Evolutionary conservation across 345 rosid genomes (phyloP), one percentile per base, ranked within the genome.

Genomic region (Carallia pectinifolia): DNA sequence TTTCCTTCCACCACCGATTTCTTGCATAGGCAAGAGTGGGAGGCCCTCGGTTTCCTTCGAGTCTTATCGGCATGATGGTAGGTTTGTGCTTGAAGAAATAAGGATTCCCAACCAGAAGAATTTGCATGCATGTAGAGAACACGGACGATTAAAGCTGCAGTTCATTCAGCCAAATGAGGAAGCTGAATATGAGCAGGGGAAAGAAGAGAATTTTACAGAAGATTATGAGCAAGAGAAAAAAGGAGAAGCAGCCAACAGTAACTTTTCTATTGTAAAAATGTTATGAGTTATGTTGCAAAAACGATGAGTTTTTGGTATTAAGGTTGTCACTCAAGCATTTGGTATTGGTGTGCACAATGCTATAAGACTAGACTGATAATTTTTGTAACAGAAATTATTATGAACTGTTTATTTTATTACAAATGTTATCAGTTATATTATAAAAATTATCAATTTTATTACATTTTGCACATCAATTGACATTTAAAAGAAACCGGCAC

Each of bases 1-100:
- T 54, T 89, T 88, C 72, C 96, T 95, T 31, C 23, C 23, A 23
- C 98, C 97, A 3, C 94, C 98, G 0, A 93, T 93, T 67, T 84
- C 91, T 7, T 76, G 86, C 65, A 82, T 89, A 56, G 87, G 90
- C n/a, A 77, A 66, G 80, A 77, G 74, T 9, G 93, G 93, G 19
- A 88, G 80, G 86, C 94, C 88, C 1, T 71, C 85, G 86, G 88
- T 88, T 79, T 81, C 82, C 74, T 88, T 94, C 69, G 87, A 90
- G 81, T 82, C 96, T 30, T 87, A 89, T 62, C 73, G 96, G 75
- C 79, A 88, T 16, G 90, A 88, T 53, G 97, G 97, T 6, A 83
- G 98, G 73, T 83, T 91, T 70, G 91, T 94, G 33, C 86, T 91
- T 39, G 89, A 85, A 75, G 90, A 90, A 83, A 82, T 91, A 27